Evolutionary conservation across 1,284 basidiomycete species (phyloP), one percentile per base, ranked within the genome.

Genomic region (Farysia itapuensis): DNA sequence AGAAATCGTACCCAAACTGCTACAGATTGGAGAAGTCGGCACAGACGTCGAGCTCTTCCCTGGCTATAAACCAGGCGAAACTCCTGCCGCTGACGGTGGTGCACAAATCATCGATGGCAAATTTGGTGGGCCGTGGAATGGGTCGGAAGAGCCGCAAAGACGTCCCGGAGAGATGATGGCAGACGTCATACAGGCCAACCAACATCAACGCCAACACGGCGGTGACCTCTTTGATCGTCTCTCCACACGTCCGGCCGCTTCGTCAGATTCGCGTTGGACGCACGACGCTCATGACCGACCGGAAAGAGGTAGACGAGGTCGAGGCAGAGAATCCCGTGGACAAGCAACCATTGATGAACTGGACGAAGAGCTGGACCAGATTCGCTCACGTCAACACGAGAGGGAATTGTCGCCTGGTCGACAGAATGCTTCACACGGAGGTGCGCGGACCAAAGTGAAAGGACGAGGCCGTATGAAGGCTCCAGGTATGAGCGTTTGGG

Each of bases 1-100:
- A 18, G 70, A 76, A 18, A 67, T 76, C 20, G 74, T 75, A 2
- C 56, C 72, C 30, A 65, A 61, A 16, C 50, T 73, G 25, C 34
- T 75, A 11, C 41, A 69, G 6, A 64, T 75, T 0, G 73, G 70
- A 14, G 60, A 66, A 21, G 42, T 46, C 13, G n/a, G 31, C 2
- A 59, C 60, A 24, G 42, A 42, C 11, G 36, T 32, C 1, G 67
- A 70, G 47, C 45, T 67, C 22, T 67, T 51, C 44, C 65, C 53
- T 6, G 50, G 52, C 25, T 47, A 49, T 30, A 38, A 49, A 36
- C 35, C 53, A 4, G 19, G 35, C 5, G 38, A 38, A 7, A 20
- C 47, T 19, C 19, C 36, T 19, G 13, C n/a, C 12, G 11, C 13
- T 5, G 65, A 67, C 19, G 12, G 30, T 3, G 39, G 56, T 20